Base-by-base conservation (phyloP, 208 protist genomes). In the Plasmodiophora brassicae region DNA sequence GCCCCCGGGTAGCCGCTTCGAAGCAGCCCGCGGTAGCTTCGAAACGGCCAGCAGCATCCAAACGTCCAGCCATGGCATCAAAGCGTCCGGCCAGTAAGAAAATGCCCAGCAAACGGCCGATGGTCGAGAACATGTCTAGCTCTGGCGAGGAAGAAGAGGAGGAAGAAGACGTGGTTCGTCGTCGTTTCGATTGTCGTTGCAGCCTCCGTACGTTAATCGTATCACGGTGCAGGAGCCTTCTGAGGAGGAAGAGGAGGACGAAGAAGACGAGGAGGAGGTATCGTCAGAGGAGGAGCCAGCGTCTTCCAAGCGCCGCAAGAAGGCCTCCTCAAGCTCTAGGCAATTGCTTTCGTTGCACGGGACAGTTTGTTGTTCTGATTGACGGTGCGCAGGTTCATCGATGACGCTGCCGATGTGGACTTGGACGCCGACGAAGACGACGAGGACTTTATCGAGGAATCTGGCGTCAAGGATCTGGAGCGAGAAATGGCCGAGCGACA, bases 351-450 rank as follows among this genome's bases (percentile, higher is more conserved):
- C n/a, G n/a, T n/a, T n/a, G n/a, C n/a, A n/a, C n/a, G n/a, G n/a
- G n/a, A n/a, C n/a, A n/a, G n/a, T n/a, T n/a, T n/a, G n/a, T n/a
- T n/a, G n/a, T n/a, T n/a, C n/a, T n/a, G n/a, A n/a, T n/a, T n/a
- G n/a, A n/a, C n/a, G n/a, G n/a, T 25, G 83, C 41, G n/a, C 38
- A 43, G 25, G 38, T 85, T 85, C 38, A 43, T 85, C 45, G 83
- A 85, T 10, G 39, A 53, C 38, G 14, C 35, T 8, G 83, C 83
- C 83, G 83, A 85, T 43, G 83, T 85, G 5, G 83, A 85, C 38
- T 32, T 78, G 14, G 83, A 85, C 45, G 83, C 35, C 83, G 83
- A 85, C 45, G 83, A 85, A 45, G 83, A 85, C 38, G 83, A 85
- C 45, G 83, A 85, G 1, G 83, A 85, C n/a, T n/a, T n/a, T n/a